Percentiles rank a stretch among this genome's conserved stretches.
phyloP scores from a whole-genome alignment of 345 rosid species.

The Pistacia atlantica region DNA sequence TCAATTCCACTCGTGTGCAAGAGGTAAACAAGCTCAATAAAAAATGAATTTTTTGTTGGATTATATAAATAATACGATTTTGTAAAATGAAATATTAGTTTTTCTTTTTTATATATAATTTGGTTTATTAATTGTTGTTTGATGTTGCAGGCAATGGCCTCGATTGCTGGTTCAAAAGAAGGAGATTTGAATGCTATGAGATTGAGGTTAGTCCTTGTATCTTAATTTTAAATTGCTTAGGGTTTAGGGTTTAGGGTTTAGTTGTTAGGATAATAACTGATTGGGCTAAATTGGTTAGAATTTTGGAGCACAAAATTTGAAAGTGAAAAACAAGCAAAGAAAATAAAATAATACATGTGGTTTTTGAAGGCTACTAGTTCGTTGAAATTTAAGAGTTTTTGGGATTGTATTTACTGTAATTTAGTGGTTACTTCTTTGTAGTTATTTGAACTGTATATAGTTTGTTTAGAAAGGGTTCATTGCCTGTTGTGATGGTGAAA shows the following conservation, averaged over 20 bases:
- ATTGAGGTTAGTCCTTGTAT: slow-evolving; percentile 49
- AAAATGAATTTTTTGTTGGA: no score
- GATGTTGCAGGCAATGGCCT: slow-evolving; percentile 87
- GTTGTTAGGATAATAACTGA: neutral
- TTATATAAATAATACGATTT: neutral
- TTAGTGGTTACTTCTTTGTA: neutral
- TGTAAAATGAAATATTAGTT: neutral
- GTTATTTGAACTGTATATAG: neutral
- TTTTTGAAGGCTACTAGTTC: neutral
- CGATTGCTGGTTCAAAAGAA: slow-evolving; percentile 81
- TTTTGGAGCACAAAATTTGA: neutral
- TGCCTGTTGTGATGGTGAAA: neutral
- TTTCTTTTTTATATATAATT: neutral
- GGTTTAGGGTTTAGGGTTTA: no score
- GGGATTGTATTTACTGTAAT: neutral
- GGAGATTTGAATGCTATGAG: slow-evolving; percentile 88
- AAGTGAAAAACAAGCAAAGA: neutral
- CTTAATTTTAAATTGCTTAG: neutral
- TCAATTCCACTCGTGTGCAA: slow-evolving; percentile 91
- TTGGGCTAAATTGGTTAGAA: neutral
- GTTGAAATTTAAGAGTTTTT: neutral
- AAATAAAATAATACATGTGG: neutral
- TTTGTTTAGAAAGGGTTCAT: neutral
- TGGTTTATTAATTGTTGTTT: neutral
- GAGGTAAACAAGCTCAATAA: slow-evolving; percentile 41